phyloP scores from a whole-genome alignment of 1,284 basidiomycete species.

The Melampsora abietis-canadensis region DNA sequence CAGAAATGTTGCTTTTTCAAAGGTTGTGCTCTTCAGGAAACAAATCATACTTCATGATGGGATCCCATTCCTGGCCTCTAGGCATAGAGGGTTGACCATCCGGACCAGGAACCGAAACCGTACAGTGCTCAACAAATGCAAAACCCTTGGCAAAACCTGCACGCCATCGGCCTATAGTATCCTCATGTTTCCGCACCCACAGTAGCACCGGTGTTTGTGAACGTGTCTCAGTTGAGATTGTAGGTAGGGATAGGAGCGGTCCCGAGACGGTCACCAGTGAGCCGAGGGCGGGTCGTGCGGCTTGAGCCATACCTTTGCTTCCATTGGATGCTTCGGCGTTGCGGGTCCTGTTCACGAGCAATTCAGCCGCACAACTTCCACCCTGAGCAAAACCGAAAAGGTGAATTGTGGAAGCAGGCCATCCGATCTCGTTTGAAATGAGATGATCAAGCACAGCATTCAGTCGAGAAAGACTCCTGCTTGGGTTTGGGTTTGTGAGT shows the following conservation, averaged over 20 bases:
- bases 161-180: conserved; percentile 7
- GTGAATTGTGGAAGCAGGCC: conserved; percentile 69
- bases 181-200: conserved; percentile 26
- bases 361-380: conserved; percentile 72
- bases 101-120: not conserved
- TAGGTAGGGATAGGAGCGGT: conserved; percentile 71
- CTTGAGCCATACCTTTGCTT: not conserved
- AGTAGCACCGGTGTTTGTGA: conserved; percentile 61
- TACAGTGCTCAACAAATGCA: conserved; percentile 10
- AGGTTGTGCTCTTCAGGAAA: not conserved
- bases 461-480: conserved; percentile 63
- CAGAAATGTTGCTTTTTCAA: not conserved
- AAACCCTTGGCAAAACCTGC: conserved; percentile 22
- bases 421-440: conserved; percentile 59
- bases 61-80: conserved; percentile 33
- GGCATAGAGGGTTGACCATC: conserved; percentile 19
- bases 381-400: conserved; percentile 87
- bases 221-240: conserved; percentile 57
- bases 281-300: conserved; percentile 57
- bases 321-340: conserved; percentile 17
- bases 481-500: conserved; percentile 68
- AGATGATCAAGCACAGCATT: conserved; percentile 62
- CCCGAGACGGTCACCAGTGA: conserved; percentile 70
- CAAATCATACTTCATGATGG: conserved; percentile 27
- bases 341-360: conserved; percentile 61